These are phyloP conservation scores for Monosporascus sp. DNA, from an alignment of 2,329 filamentous ascomycete species.

Conservation along the genomic window DNA sequence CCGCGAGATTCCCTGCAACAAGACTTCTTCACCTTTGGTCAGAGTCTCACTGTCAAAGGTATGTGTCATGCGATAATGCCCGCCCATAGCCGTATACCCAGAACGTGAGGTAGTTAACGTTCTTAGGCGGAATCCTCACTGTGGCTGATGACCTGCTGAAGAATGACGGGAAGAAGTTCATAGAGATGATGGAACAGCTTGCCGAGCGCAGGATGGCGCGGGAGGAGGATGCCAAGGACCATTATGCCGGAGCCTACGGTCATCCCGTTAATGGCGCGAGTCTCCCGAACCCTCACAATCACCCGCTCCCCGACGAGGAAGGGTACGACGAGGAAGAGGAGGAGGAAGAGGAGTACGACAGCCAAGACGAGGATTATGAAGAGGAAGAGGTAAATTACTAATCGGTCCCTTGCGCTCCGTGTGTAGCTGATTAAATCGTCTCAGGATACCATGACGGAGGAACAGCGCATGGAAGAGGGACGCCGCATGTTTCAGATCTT, in stretches of 20 bases:
- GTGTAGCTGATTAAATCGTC: constrained; percentile 29
- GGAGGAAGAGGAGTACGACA: constrained; percentile 58
- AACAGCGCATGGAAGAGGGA: constrained; percentile 98
- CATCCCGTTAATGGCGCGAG: constrained; percentile 56
- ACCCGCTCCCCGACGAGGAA: constrained; percentile 71
- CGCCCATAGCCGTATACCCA: constrained; percentile 12
- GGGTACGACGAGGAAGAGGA: constrained; percentile 63
- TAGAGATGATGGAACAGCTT: constrained; percentile 99
- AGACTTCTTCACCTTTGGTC: constrained; percentile 97
- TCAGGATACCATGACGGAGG: constrained; percentile 95
- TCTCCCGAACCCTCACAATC: constrained; percentile 56
- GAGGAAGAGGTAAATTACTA: constrained; percentile 66
- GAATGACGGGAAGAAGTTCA: constrained; percentile 98
- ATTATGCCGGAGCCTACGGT: constrained; percentile 54
- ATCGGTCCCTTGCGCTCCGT: constrained; percentile 2
- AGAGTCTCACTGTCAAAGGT: constrained; percentile 91
- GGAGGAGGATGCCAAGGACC: constrained; percentile 78
- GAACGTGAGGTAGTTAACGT: constrained; percentile 26
- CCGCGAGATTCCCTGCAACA: constrained; percentile 62
- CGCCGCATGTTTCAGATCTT: constrained; percentile 99
- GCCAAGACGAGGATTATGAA: constrained; percentile 62
- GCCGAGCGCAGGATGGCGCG: constrained; percentile 96
- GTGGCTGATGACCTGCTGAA: constrained; percentile 97
- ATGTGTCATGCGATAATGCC: constrained; percentile 26
- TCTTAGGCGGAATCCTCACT: constrained; percentile 89